phyloP scores from a whole-genome alignment of 139 green algal species.

The Chlamydomonas urium region DNA sequence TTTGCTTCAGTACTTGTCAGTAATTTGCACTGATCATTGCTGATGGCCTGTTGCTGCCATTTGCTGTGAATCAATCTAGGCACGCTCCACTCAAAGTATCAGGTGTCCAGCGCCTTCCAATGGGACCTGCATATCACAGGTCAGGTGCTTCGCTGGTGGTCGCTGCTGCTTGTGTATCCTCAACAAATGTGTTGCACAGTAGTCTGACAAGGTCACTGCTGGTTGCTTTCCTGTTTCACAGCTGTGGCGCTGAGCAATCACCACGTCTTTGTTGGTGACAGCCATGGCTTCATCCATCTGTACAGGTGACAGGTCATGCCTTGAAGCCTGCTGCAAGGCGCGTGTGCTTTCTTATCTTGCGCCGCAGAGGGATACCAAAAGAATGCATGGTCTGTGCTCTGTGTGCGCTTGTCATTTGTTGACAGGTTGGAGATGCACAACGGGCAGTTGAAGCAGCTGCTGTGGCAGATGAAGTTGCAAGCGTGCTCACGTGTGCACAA shows the following conservation, averaged over 20 bases:
- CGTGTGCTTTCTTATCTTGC: too few relatives aligned
- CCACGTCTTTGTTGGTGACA: slow-evolving; percentile 26
- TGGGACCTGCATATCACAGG: slow-evolving; percentile 17
- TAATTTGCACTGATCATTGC: too few relatives aligned
- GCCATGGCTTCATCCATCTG: slow-evolving; percentile 12
- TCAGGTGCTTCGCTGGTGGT: neutral
- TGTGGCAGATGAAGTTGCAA: slow-evolving; percentile 3
- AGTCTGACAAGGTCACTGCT: neutral
- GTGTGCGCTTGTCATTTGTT: too few relatives aligned
- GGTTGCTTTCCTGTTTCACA: neutral
- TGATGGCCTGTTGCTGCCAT: too few relatives aligned
- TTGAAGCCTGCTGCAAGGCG: too few relatives aligned
- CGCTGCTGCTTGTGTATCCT: neutral
- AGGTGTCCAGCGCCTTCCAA: neutral
- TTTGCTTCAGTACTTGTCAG: too few relatives aligned
- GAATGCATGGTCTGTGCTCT: too few relatives aligned
- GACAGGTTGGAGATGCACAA: slow-evolving; percentile 18
- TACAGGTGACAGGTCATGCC: slow-evolving; percentile 5
- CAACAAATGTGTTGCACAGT: neutral
- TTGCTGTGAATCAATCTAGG: too few relatives aligned
- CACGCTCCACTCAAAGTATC: slow-evolving; percentile 17
- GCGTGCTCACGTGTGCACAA: neutral
- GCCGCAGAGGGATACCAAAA: too few relatives aligned
- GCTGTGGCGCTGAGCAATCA: slow-evolving; percentile 26
- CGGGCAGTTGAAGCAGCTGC: slow-evolving; percentile 14